These are phyloP conservation scores for Tetrastigma voinierianum DNA, from an alignment of 164 flowering plant genomes.

Conservation along the genomic window DNA sequence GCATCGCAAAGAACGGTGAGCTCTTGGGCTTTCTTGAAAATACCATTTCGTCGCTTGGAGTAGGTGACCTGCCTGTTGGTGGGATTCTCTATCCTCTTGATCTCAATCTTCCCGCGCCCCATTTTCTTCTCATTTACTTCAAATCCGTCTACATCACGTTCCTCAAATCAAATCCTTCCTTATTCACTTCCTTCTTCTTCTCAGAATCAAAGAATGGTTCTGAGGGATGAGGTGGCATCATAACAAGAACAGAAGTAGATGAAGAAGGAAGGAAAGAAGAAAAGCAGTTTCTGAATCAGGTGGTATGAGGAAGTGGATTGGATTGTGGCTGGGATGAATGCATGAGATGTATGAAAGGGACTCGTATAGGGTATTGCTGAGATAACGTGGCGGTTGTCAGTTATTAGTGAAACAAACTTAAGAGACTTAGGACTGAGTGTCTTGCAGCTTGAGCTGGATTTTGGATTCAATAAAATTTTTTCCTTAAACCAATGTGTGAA, in stretches of 20 bases:
- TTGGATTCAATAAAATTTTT: no score
- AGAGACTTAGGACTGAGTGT: no score
- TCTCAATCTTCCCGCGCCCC: constrained; percentile 82
- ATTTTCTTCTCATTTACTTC: no score
- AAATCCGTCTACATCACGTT: no score
- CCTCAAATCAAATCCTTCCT: no score
- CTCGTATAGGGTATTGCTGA: no score
- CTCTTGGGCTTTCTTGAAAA: constrained; percentile 70
- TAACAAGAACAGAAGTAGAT: constrained; percentile 4
- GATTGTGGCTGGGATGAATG: constrained; percentile 18
- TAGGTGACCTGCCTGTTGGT: constrained; percentile 77
- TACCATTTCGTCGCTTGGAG: constrained; percentile 67
- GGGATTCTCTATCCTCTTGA: constrained; percentile 58
- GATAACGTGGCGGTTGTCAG: no score
- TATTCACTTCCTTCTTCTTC: not conserved
- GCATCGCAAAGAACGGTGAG: constrained; percentile 75
- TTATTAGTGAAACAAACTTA: no score
- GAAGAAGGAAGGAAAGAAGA: constrained; percentile 1
- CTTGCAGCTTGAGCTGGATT: no score
- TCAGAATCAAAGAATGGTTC: not conserved
- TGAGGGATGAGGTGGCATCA: not conserved
- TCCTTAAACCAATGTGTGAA: not conserved
- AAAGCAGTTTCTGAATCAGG: constrained; percentile 18
- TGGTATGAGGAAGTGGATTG: constrained; percentile 14
- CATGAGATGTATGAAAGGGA: not conserved